These are phyloP conservation scores for Mortierella antarctica DNA, from an alignment of 192 early-diverging fungal genomes.

Conservation along the genomic window DNA sequence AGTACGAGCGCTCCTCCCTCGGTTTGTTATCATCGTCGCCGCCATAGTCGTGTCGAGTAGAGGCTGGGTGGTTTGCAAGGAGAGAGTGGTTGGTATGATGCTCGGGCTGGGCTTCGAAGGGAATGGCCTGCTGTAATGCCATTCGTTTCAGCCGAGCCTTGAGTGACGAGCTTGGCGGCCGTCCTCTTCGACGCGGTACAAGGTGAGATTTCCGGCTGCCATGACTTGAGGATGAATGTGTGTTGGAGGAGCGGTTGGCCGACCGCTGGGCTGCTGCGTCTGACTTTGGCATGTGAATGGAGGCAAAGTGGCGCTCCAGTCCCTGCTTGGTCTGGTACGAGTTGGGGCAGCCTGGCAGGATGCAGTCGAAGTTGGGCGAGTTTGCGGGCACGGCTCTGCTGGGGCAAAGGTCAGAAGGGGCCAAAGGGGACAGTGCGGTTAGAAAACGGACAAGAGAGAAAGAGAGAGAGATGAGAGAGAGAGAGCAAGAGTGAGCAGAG, in stretches of 20 bases:
- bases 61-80: constrained; percentile 17
- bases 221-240: background rate
- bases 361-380: constrained; percentile 32
- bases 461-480: background rate
- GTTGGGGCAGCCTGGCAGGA: constrained; percentile 40
- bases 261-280: background rate
- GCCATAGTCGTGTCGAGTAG: constrained; percentile 27
- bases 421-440: background rate
- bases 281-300: constrained; percentile 35
- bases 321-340: constrained; percentile 52
- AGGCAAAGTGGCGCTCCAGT: constrained; percentile 40
- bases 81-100: constrained; percentile 21
- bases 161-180: constrained; percentile 26
- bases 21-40: constrained; percentile 65
- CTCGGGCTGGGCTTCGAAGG: background rate
- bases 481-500: too few species aligned
- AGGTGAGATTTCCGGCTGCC: constrained; percentile 7
- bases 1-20: constrained; percentile 86
- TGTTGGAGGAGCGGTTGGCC: background rate
- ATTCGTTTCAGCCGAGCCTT: constrained; percentile 25
- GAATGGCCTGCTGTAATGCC: background rate
- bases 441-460: background rate
- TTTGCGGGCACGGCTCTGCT: constrained; percentile 24
- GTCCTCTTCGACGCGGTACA: constrained; percentile 32
- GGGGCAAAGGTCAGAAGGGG: background rate